A percentile compares a stretch with the other conserved stretches of the same genome.
phyloP scores from a whole-genome alignment of 257 asterid genomes.

The Solanum sitiens region DNA sequence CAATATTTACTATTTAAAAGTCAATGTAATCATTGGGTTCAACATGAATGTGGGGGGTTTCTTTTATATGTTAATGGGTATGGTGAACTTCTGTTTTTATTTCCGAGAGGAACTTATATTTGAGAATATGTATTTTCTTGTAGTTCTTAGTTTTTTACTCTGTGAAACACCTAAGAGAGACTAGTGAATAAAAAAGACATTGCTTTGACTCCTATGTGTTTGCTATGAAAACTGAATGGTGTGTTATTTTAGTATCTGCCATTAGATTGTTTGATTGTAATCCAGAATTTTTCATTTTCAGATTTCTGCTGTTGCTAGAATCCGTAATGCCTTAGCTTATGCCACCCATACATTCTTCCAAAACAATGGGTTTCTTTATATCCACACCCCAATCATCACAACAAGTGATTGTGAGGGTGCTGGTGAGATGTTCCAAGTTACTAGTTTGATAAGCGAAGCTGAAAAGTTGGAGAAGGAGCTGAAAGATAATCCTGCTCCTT shows the following conservation, averaged over 20 bases:
- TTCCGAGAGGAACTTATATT: neutral
- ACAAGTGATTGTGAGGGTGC: conserved; percentile 99
- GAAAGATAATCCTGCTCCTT: conserved; percentile 60
- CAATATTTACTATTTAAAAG: neutral
- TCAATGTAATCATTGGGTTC: neutral
- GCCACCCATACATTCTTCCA: conserved; percentile 97
- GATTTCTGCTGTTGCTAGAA: conserved; percentile 90
- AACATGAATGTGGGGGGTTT: neutral
- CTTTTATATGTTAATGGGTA: neutral
- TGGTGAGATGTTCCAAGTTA: conserved; percentile 99
- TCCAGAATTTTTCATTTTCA: conserved; percentile 5
- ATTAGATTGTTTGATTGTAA: neutral
- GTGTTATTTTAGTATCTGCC: neutral
- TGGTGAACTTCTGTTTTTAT: neutral
- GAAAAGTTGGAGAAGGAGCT: conserved; percentile 79
- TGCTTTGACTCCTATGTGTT: neutral
- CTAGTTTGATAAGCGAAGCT: conserved; percentile 55
- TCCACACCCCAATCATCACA: conserved; percentile 89
- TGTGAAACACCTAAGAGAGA: neutral
- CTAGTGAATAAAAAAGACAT: neutral
- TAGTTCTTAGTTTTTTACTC: neutral
- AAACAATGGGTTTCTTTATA: conserved; percentile 71
- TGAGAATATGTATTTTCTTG: neutral
- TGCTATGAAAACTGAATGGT: neutral
- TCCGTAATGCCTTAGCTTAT: conserved; percentile 75